A percentile compares a stretch with the other conserved stretches of the same genome.
phyloP scores from a whole-genome alignment of 192 early-diverging fungal species.

The Coemansia sp. region DNA sequence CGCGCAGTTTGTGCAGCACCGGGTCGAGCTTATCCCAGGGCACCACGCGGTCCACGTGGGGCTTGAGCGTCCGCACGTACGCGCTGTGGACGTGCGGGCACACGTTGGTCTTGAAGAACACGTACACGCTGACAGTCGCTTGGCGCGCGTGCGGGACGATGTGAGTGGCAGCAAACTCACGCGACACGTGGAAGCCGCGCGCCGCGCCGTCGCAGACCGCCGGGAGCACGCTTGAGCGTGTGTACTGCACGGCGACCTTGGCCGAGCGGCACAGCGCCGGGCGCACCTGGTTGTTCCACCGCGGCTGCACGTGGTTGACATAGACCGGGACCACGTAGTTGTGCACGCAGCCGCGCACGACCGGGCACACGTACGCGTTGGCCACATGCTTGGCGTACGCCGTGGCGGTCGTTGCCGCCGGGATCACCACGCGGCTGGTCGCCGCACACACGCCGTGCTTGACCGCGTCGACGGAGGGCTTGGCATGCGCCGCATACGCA shows the following conservation, averaged over 20 bases:
- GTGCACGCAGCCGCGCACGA: conserved; percentile 13
- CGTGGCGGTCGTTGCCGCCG: background rate
- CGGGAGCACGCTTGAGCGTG: conserved; percentile 28
- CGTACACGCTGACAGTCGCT: conserved; percentile 19
- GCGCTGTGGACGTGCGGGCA: conserved; percentile 18
- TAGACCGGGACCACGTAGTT: conserved; percentile 41
- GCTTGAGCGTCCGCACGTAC: conserved; percentile 31
- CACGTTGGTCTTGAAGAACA: conserved; percentile 17
- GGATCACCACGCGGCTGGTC: conserved; percentile 11
- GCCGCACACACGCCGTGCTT: conserved; percentile 1
- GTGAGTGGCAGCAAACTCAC: conserved; percentile 22
- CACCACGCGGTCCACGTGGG: conserved; percentile 45
- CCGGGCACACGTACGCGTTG: conserved; percentile 29
- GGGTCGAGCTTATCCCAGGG: conserved; percentile 41
- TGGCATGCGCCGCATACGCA: conserved; percentile 17
- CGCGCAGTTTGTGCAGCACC: background rate
- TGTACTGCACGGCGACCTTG: conserved; percentile 28
- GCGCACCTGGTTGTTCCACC: conserved; percentile 40
- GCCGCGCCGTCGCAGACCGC: conserved; percentile 28
- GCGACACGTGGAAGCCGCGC: conserved; percentile 3
- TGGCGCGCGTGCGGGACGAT: conserved; percentile 30
- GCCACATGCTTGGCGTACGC: background rate
- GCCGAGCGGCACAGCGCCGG: conserved; percentile 34
- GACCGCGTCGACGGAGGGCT: conserved; percentile 25
- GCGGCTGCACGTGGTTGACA: conserved; percentile 28